Percentiles rank a stretch among this genome's conserved stretches.
These are phyloP conservation scores for Pleurotus giganteus DNA, from an alignment of 768 basidiomycete species.

Conservation along the genomic window DNA sequence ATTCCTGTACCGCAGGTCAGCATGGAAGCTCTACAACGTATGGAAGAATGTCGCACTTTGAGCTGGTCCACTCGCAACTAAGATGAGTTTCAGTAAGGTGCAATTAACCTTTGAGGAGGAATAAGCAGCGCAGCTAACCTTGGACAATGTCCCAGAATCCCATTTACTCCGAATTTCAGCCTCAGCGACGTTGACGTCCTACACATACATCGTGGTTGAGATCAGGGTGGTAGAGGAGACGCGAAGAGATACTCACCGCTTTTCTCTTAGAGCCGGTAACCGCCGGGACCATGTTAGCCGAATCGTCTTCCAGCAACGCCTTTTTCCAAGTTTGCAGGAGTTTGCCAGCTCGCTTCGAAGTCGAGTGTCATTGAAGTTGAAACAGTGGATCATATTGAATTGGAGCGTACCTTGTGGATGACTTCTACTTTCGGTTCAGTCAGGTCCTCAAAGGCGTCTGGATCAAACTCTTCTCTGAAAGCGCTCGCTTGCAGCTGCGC, in stretches of 20 bases:
- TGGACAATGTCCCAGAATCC: constrained; percentile 56
- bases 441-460: constrained; percentile 74
- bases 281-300: constrained; percentile 50
- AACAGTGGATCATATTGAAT: too few relatives aligned
- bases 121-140: constrained; percentile 43
- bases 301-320: constrained; percentile 58
- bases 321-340: constrained; percentile 72
- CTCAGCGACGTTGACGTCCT: constrained; percentile 69
- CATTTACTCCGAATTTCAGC: constrained; percentile 71
- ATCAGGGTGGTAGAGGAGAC: constrained; percentile 6
- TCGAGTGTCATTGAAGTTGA: not conserved
- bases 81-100: not conserved
- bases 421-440: constrained; percentile 74
- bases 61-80: constrained; percentile 79
- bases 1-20: constrained; percentile 46
- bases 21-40: constrained; percentile 5
- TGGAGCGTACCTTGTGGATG: constrained; percentile 89
- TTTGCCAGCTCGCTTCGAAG: constrained; percentile 58
- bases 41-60: constrained; percentile 52
- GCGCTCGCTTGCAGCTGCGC: constrained; percentile 90
- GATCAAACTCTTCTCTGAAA: constrained; percentile 86
- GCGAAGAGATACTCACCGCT: constrained; percentile 44
- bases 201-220: constrained; percentile 1
- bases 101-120: not conserved
- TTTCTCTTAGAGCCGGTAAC: constrained; percentile 67